Percentiles rank a stretch among this genome's conserved stretches.
phyloP scores from a whole-genome alignment of 2,329 filamentous ascomycete genomes.

The Tolypocladium tundrense region DNA sequence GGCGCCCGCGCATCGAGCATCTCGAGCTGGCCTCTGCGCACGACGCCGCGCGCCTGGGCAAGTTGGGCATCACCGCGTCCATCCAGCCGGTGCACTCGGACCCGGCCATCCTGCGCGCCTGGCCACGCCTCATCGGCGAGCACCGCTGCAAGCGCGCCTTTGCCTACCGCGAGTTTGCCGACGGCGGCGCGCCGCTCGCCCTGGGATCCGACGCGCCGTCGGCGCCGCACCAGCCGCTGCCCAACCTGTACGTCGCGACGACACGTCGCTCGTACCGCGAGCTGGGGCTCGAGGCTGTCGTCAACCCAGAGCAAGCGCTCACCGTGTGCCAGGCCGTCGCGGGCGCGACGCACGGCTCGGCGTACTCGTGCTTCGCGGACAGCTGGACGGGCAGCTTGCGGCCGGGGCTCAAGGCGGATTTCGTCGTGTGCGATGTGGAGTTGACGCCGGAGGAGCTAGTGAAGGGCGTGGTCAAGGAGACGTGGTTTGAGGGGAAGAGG shows the following conservation, averaged over 20 bases:
- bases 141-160: constrained; percentile 48
- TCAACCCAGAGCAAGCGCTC: constrained; percentile 44
- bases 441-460: constrained; percentile 37
- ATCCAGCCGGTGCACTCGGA: constrained; percentile 50
- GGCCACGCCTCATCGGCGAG: constrained; percentile 46
- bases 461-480: constrained; percentile 35
- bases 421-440: constrained; percentile 39
- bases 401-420: constrained; percentile 45
- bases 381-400: constrained; percentile 40
- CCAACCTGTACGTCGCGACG: constrained; percentile 49
- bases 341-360: constrained; percentile 44
- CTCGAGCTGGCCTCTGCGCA: constrained; percentile 45
- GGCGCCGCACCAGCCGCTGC: constrained; percentile 42
- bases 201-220: constrained; percentile 52
- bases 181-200: constrained; percentile 42
- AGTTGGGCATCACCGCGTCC: constrained; percentile 49
- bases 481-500: constrained; percentile 39
- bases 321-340: constrained; percentile 42
- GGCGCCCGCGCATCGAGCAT: constrained; percentile 54
- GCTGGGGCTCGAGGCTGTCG: constrained; percentile 25
- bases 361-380: constrained; percentile 50
- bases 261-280: constrained; percentile 45
- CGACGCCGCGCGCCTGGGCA: constrained; percentile 46
- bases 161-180: constrained; percentile 51
- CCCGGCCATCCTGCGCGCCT: constrained; percentile 50